Evolutionary conservation across 1,284 basidiomycete genomes (phyloP).

Genomic region (Puccinia polysora): DNA sequence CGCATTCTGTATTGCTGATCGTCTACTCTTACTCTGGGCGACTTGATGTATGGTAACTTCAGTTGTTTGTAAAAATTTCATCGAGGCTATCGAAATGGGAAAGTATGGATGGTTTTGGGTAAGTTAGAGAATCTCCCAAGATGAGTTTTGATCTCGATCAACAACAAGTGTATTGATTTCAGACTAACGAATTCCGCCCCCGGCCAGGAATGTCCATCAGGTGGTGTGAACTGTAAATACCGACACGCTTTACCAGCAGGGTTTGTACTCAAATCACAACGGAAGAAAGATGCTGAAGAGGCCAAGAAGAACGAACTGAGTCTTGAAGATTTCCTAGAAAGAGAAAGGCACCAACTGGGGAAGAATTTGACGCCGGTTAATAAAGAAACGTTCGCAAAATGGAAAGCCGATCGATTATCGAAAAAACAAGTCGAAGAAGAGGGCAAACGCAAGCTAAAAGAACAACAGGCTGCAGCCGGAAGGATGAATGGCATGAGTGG

Average conservation of each 20-base stretch:
- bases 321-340: conserved; percentile 91
- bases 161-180: background rate
- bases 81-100: conserved; percentile 89
- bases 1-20: background rate
- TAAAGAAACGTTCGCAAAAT: conserved; percentile 80
- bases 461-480: conserved; percentile 74
- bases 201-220: conserved; percentile 64
- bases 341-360: conserved; percentile 86
- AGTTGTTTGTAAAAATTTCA: conserved; percentile 92
- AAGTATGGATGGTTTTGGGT: conserved; percentile 89
- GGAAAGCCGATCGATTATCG: conserved; percentile 83
- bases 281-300: conserved; percentile 59
- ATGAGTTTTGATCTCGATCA: background rate
- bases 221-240: conserved; percentile 79
- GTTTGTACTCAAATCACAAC: conserved; percentile 58
- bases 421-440: conserved; percentile 86
- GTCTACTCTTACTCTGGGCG: too few relatives aligned
- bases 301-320: conserved; percentile 80
- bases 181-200: conserved; percentile 11
- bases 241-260: conserved; percentile 92
- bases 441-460: conserved; percentile 76
- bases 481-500: conserved; percentile 92
- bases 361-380: conserved; percentile 93
- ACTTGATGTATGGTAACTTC: conserved; percentile 58
- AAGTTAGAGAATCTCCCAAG: background rate